These are phyloP conservation scores for Thraustotheca clavata DNA, from an alignment of 352 stramenopile genomes.

Conservation along the genomic window DNA sequence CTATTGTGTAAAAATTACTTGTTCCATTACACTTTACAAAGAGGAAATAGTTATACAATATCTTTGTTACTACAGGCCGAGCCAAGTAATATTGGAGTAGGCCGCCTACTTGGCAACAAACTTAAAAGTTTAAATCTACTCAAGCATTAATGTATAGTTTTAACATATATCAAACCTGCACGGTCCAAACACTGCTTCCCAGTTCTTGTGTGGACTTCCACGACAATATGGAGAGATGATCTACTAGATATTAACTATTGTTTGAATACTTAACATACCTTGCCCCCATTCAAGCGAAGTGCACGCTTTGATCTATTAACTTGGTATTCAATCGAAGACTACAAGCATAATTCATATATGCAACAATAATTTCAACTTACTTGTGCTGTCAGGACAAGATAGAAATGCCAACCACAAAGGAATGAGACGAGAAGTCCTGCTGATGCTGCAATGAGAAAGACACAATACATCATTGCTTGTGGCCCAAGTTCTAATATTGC, in stretches of 20 bases:
- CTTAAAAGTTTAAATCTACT: conserved; percentile 5
- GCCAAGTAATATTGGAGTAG: neutral
- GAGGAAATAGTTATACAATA: neutral
- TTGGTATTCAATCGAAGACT: conserved; percentile 76
- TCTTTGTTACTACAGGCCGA: neutral
- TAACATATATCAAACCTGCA: conserved; percentile 22
- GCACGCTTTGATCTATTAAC: conserved; percentile 60
- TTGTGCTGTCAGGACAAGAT: conserved; percentile 69
- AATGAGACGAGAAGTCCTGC: conserved; percentile 54
- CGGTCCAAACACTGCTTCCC: conserved; percentile 65
- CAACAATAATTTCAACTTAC: conserved; percentile 23
- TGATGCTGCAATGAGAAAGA: conserved; percentile 55
- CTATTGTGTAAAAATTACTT: too few relatives aligned
- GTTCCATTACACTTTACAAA: too few relatives aligned
- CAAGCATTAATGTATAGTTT: neutral
- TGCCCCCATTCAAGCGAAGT: conserved; percentile 38
- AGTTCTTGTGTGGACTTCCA: conserved; percentile 60
- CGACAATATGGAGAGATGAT: conserved; percentile 49
- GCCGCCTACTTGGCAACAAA: neutral
- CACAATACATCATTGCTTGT: conserved; percentile 16
- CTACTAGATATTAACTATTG: neutral
- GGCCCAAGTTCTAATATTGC: conserved; percentile 4
- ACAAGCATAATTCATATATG: conserved; percentile 11
- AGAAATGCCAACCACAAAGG: conserved; percentile 56
- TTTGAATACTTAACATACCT: conserved; percentile 17